Evolutionary conservation across 2,329 filamentous ascomycete genomes (phyloP), one percentile per base, ranked within the genome.

Genomic region (Paraphoma chrysanthemicola): DNA sequence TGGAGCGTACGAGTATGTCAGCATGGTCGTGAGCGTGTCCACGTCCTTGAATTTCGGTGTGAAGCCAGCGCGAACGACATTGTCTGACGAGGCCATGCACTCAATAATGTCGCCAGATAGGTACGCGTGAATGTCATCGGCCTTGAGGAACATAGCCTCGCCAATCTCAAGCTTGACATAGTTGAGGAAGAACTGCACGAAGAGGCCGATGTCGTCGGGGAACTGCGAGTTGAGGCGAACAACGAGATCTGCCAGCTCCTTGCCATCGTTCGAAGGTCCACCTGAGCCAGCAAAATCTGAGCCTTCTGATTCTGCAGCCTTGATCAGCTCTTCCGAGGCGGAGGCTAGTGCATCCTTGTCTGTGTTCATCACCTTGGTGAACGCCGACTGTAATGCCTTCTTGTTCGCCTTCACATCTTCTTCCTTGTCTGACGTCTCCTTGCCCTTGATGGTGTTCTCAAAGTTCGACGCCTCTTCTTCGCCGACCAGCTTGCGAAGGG

Each of bases 11-110:
- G 89, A 91, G 82, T 99, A 99, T 0, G 95, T 99, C 64, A 99
- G 81, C 89, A 97, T 96, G 59, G 88, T 85, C 33, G 94, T 92
- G 10, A 99, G 83, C 0, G 93, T 98, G 51, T 88, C 80, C 18
- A 98, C 92, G 68, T 99, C 95, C 81, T 98, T 97, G 85, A 97
- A 99, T 77, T 99, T 99, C 53, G 95, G 95, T 0, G 95, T 99
- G 78, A 99, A 95, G 43, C 95, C 95, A 0, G 95, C 95, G 53
- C 95, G 92, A 49, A 99, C 93, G 36, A 99, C 95, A 66, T 99
- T 99, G 84, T 99, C 95, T n/a, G 92, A 96, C 8, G 92, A 90
- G 0, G 95, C 95, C 95, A 99, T 99, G 82, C 95, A 99, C 79
- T 99, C 95, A 75, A 99, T 93, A 67, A 99, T 97, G 72, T 99